Evolutionary conservation across 495 filamentous ascomycete genomes (phyloP).

Genomic region (Neurospora sp.): DNA sequence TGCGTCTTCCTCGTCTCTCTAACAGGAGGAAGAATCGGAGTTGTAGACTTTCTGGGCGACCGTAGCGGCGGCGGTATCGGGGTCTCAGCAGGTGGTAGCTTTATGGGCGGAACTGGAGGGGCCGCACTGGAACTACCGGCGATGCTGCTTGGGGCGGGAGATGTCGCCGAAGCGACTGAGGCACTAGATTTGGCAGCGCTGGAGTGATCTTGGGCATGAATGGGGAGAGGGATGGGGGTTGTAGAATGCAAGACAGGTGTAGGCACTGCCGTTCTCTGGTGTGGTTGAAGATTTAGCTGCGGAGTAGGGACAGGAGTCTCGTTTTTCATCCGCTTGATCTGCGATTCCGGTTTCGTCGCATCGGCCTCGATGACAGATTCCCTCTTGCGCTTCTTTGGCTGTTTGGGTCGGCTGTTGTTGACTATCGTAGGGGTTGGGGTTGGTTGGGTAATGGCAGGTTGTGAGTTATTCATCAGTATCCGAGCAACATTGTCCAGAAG

Average conservation of each 20-base stretch:
- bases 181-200: conserved; percentile 19
- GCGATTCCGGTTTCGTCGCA: conserved; percentile 31
- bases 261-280: conserved; percentile 7
- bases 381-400: conserved; percentile 43
- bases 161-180: conserved; percentile 17
- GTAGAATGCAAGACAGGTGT: conserved; percentile 22
- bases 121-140: conserved; percentile 8
- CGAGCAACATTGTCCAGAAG: conserved; percentile 44
- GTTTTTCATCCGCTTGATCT: conserved; percentile 47
- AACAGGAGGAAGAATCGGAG: conserved; percentile 41
- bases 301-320: conserved; percentile 44
- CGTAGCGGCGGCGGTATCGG: conserved; percentile 21
- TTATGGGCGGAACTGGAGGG: conserved; percentile 10
- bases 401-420: conserved; percentile 15
- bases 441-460: conserved; percentile 4
- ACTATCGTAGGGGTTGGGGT: conserved; percentile 6
- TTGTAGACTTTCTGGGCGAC: conserved; percentile 40
- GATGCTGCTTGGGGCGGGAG: conserved; percentile 18
- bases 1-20: conserved; percentile 29
- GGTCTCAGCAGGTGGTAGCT: conserved; percentile 20
- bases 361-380: conserved; percentile 37
- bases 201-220: conserved; percentile 19
- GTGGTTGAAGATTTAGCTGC: conserved; percentile 24
- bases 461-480: conserved; percentile 33
- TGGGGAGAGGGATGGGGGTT: conserved; percentile 26